Conservation (phyloP, 2,329 filamentous ascomycete genomes). For the Allantophomopsis cytisporea region DNA sequence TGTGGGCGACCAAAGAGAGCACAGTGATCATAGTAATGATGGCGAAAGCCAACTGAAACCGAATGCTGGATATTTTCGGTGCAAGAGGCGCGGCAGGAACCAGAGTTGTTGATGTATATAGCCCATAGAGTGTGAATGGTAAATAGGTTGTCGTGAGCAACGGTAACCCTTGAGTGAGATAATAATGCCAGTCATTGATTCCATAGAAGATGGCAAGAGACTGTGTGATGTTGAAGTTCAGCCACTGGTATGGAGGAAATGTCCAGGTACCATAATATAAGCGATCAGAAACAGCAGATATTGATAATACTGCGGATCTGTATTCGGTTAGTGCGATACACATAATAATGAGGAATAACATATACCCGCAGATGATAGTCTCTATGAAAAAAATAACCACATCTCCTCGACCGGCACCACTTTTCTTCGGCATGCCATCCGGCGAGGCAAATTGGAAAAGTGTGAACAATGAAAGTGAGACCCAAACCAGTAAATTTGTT, state of each 20-base stretch:
- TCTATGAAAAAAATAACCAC: slow-evolving; percentile 46
- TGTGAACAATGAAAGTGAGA: slow-evolving; percentile 42
- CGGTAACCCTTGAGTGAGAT: slow-evolving; percentile 78
- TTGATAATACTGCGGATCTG: slow-evolving; percentile 41
- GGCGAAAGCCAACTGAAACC: slow-evolving; percentile 41
- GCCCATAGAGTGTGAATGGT: slow-evolving; percentile 57
- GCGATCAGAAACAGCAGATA: slow-evolving; percentile 58
- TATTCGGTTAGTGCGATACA: not conserved
- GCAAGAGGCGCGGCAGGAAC: slow-evolving; percentile 12
- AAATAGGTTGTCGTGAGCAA: slow-evolving; percentile 73
- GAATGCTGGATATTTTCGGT: slow-evolving; percentile 23
- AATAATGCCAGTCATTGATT: slow-evolving; percentile 83
- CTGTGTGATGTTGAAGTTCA: slow-evolving; percentile 83
- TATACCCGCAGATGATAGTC: slow-evolving; percentile 44
- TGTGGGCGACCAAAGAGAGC: slow-evolving; percentile 77
- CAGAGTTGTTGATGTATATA: slow-evolving; percentile 30
- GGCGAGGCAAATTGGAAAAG: slow-evolving; percentile 19
- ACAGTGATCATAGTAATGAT: slow-evolving; percentile 43
- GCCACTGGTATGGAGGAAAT: slow-evolving; percentile 74
- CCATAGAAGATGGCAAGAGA: slow-evolving; percentile 89
- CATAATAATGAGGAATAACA: slow-evolving; percentile 2
- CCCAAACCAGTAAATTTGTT: slow-evolving; percentile 82
- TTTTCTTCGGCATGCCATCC: not conserved
- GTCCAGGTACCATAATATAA: slow-evolving; percentile 78
- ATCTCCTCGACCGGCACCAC: slow-evolving; percentile 23